Percentiles rank a stretch among this genome's conserved stretches.
These are phyloP conservation scores for Cerrena zonata DNA, from an alignment of 1,284 basidiomycete species.

Conservation along the genomic window DNA sequence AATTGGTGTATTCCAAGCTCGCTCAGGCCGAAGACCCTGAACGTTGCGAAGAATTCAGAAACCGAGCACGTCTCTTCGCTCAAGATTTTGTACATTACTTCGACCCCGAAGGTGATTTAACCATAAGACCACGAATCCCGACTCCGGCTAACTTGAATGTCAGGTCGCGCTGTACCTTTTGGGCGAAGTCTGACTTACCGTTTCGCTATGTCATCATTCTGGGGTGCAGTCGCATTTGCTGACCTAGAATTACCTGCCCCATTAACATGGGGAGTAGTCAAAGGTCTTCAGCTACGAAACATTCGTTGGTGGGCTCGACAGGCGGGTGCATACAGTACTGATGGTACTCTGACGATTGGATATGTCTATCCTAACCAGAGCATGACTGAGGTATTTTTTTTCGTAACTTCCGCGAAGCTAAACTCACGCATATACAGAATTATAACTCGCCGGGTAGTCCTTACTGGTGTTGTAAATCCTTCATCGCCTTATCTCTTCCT, in stretches of 20 bases:
- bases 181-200: slow-evolving; percentile 74
- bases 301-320: slow-evolving; percentile 66
- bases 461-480: slow-evolving; percentile 80
- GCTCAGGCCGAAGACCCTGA: slow-evolving; percentile 58
- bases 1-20: slow-evolving; percentile 67
- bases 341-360: slow-evolving; percentile 71
- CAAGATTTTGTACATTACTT: slow-evolving; percentile 73
- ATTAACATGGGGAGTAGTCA: slow-evolving; percentile 68
- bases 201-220: slow-evolving; percentile 75
- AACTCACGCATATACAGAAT: slow-evolving; percentile 32
- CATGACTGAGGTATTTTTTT: slow-evolving; percentile 46
- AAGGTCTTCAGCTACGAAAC: slow-evolving; percentile 69
- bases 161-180: slow-evolving; percentile 71
- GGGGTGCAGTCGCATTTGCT: slow-evolving; percentile 69
- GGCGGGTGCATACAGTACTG: slow-evolving; percentile 52
- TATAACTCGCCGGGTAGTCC: slow-evolving; percentile 79
- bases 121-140: not conserved
- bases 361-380: slow-evolving; percentile 71
- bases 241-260: slow-evolving; percentile 64
- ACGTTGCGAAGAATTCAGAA: slow-evolving; percentile 58
- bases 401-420: not conserved
- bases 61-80: slow-evolving; percentile 59
- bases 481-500: slow-evolving; percentile 61
- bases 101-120: slow-evolving; percentile 53
- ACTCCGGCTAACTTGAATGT: not conserved